Base-by-base conservation (phyloP, 208 protist genomes). In the Leishmania lainsoni region DNA sequence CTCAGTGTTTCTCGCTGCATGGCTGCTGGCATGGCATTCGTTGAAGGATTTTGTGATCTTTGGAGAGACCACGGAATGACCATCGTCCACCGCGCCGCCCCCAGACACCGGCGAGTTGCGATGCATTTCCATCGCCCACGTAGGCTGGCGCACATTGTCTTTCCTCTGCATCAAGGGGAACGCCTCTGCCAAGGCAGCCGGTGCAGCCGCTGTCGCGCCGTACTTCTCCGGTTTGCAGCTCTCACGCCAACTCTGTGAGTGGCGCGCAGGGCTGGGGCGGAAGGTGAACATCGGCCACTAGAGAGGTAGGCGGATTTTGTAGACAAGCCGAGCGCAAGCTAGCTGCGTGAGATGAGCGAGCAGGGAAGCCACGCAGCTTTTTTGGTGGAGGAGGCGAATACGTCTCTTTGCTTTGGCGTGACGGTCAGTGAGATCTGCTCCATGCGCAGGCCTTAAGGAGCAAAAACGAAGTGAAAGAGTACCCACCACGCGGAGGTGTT, bases 301-400 rank as follows among this genome's bases (percentile, higher is more conserved):
- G 48, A 52, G 79, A 80, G 66, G 81, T 80, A 39, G 63, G 20
- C 4, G 42, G 74, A 59, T 74, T 79, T 79, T 8, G 52, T 56
- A 56, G 16, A 56, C 52, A 12, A 20, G 9, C 52, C 52, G 17
- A 56, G 52, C 16, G 17, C 52, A 56, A 20, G 52, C 52, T 22
- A 56, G 0, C 26, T 66, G 20, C 61, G 52, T 56, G 8, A 14
- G 4, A 42, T 9, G 14, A 70, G 29, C 65, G 12, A 58, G 20
- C 52, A 8, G 20, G 17, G 17, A 22, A 56, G 42, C 26, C 54
- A 4, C 5, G 5, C 22, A 6, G 22, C 66, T 48, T 42, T n/a
- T 39, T 10, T 66, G 56, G 3, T 29, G 26, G 9, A 42, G 63
- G 5, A 8, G 10, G n/a, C 39, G 63, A 5, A 14, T 12, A 6